A percentile compares a stretch with the other conserved stretches of the same genome.
Conservation (phyloP, 208 protist species). For the Borovskyia barvae region DNA sequence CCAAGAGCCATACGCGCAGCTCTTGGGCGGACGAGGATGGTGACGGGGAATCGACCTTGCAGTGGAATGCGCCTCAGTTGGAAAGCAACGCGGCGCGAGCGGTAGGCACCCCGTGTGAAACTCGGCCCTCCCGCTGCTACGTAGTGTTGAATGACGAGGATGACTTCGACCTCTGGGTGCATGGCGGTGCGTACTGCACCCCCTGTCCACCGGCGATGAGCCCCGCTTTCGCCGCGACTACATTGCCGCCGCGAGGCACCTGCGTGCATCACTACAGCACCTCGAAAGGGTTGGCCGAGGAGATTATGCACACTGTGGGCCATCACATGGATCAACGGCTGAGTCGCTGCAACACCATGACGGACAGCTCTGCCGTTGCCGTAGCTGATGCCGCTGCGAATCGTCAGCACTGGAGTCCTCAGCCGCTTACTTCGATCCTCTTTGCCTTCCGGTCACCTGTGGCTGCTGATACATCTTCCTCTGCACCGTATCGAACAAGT, state of each 20-base stretch:
- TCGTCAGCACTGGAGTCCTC: neutral
- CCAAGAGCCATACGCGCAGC: neutral
- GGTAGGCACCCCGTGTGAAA: neutral
- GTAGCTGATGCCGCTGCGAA: no score
- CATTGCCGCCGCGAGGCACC: neutral
- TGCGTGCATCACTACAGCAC: constrained; percentile 2
- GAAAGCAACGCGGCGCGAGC: no score
- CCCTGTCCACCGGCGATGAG: no score
- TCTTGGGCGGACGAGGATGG: neutral
- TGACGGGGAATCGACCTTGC: no score
- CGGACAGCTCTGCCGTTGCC: no score
- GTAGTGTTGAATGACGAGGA: constrained; percentile 8
- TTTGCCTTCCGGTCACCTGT: constrained; percentile 8
- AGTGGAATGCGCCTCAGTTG: no score
- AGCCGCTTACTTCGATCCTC: neutral
- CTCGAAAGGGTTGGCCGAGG: neutral
- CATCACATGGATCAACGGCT: constrained; percentile 6
- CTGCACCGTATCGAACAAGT: no score
- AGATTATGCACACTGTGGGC: neutral
- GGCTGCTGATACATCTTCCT: no score
- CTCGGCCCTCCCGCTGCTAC: neutral
- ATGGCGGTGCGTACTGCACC: constrained; percentile 1
- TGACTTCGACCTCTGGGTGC: constrained; percentile 4
- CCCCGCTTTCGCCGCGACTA: neutral
- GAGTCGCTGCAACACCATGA: no score